Conservation (phyloP, 768 basidiomycete species). For the Rhodotorula babjevae region DNA sequence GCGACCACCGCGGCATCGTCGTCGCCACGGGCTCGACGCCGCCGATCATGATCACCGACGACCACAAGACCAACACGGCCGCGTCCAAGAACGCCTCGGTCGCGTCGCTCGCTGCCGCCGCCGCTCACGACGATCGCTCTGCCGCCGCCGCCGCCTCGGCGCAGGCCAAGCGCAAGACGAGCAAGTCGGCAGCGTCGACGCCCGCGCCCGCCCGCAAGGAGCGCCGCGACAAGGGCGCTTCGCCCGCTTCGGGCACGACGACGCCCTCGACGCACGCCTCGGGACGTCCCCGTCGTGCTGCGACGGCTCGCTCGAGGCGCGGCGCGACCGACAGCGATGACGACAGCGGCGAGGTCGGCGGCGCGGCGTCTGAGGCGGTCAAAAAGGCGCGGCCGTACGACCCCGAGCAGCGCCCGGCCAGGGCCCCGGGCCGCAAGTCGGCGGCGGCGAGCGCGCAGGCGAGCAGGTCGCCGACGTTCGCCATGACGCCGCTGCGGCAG, state of each 20-base stretch:
- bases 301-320: background rate
- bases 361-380: background rate
- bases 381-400: slow-evolving; percentile 43
- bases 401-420: slow-evolving; percentile 30
- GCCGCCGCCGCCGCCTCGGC: background rate
- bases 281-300: background rate
- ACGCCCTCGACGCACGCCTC: background rate
- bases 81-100: slow-evolving; percentile 4
- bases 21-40: slow-evolving; percentile 76
- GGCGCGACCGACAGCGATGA: slow-evolving; percentile 7
- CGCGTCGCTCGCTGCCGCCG: background rate
- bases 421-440: background rate
- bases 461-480: slow-evolving; percentile 38
- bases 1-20: slow-evolving; percentile 69
- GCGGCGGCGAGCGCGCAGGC: background rate
- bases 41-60: slow-evolving; percentile 98
- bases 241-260: background rate
- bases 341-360: background rate
- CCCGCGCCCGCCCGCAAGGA: slow-evolving; percentile 77
- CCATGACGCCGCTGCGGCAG: slow-evolving; percentile 35
- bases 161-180: slow-evolving; percentile 50
- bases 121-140: background rate
- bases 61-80: slow-evolving; percentile 70
- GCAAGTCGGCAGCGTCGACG: slow-evolving; percentile 44
- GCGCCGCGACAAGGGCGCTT: slow-evolving; percentile 42